Evolutionary conservation across 192 early-diverging fungal species (phyloP).

Genomic region (Paraglomus brasilianum): DNA sequence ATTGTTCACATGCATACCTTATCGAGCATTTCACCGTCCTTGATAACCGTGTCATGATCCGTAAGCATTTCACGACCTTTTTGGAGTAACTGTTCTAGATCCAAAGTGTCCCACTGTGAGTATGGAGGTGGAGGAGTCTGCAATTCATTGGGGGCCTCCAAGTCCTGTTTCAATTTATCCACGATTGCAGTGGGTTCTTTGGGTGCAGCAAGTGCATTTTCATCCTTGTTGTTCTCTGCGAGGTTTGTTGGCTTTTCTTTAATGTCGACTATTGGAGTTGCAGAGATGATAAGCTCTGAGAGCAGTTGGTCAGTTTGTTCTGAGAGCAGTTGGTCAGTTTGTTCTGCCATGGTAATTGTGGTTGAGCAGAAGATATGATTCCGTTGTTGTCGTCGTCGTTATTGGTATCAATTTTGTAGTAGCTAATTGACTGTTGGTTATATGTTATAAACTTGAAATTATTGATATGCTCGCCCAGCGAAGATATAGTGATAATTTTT

Average conservation of each 20-base stretch:
- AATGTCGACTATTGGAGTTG: neutral
- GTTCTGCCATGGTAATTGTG: too few species aligned
- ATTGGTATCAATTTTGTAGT: neutral
- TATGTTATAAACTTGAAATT: neutral
- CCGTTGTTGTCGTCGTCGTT: conserved; percentile 11
- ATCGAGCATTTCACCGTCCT: conserved; percentile 18
- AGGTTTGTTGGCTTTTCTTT: too few species aligned
- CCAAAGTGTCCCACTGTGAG: conserved; percentile 25
- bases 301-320: too few species aligned
- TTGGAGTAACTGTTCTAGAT: conserved; percentile 27
- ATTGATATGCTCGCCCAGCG: conserved; percentile 4
- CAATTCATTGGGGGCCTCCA: conserved; percentile 4
- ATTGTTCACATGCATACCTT: conserved; percentile 12
- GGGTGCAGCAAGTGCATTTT: neutral
- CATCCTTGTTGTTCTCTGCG: too few species aligned
- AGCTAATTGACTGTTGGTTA: neutral
- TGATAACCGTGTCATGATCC: conserved; percentile 5
- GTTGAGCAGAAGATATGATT: too few species aligned
- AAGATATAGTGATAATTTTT: neutral
- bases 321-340: too few species aligned
- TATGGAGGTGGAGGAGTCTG: conserved; percentile 21
- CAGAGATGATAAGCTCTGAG: neutral
- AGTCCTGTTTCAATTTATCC: conserved; percentile 9
- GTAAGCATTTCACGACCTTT: conserved; percentile 22
- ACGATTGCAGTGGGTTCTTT: neutral